These are phyloP conservation scores for Fragaria nilgerrensis DNA, from an alignment of 306 rosid genomes.

Conservation along the genomic window DNA sequence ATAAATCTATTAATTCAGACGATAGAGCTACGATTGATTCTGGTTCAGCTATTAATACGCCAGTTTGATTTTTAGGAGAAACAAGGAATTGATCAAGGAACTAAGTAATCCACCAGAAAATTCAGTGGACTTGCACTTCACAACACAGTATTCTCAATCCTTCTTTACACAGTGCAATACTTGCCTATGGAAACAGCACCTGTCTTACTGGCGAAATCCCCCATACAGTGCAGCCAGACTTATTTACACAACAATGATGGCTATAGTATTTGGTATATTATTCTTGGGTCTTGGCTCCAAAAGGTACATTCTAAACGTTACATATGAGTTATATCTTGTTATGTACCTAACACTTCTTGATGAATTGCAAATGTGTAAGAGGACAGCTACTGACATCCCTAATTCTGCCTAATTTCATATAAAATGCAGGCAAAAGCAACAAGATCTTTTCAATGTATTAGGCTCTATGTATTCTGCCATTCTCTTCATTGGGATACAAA, in stretches of 20 bases:
- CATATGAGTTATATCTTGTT: not conserved
- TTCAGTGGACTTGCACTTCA: slow-evolving; percentile 54
- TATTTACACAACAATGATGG: slow-evolving; percentile 55
- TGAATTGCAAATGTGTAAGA: not conserved
- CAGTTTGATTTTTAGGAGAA: slow-evolving; percentile 46
- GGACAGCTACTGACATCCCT: not conserved
- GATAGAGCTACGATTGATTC: not conserved
- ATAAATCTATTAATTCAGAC: not conserved
- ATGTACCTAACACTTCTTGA: not conserved
- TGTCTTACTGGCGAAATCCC: slow-evolving; percentile 71
- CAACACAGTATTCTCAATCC: slow-evolving; percentile 53
- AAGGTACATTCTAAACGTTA: slow-evolving; percentile 35
- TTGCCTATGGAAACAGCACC: slow-evolving; percentile 71
- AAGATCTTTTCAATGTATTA: slow-evolving; percentile 64
- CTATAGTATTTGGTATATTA: slow-evolving; percentile 64
- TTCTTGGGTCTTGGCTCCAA: slow-evolving; percentile 63
- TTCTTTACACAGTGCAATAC: slow-evolving; percentile 59
- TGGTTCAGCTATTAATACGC: slow-evolving; percentile 18
- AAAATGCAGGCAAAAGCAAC: slow-evolving; percentile 46
- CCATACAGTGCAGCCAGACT: slow-evolving; percentile 63
- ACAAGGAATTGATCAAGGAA: slow-evolving; percentile 61
- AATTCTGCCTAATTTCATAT: slow-evolving; percentile 7
- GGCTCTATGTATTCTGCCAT: slow-evolving; percentile 73
- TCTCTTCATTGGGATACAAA: slow-evolving; percentile 61
- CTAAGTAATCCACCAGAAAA: slow-evolving; percentile 50